Percentiles rank a stretch among this genome's conserved stretches.
Conservation (phyloP, 805 yeast genomes). For the Saccharomycopsis javanensis region DNA sequence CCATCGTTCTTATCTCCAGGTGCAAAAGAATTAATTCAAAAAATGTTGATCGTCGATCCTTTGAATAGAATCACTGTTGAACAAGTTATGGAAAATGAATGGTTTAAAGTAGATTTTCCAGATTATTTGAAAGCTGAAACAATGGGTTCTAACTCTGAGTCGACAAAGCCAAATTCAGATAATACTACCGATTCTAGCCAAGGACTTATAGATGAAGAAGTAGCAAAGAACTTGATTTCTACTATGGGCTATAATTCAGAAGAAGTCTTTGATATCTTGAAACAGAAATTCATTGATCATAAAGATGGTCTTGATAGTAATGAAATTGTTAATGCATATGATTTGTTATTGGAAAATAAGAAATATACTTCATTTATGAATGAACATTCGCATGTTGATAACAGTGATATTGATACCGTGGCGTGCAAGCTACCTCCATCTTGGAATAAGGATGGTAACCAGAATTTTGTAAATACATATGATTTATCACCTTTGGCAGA, state of each 20-base stretch:
- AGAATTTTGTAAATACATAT: constrained; percentile 17
- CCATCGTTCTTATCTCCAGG: constrained; percentile 83
- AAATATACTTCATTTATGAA: constrained; percentile 50
- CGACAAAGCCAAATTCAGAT: constrained; percentile 1
- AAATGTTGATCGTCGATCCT: constrained; percentile 93
- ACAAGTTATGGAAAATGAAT: constrained; percentile 86
- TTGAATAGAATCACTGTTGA: constrained; percentile 85
- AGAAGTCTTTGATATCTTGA: constrained; percentile 66
- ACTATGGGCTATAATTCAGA: constrained; percentile 87
- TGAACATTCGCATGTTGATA: constrained; percentile 26
- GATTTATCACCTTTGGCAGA: constrained; percentile 15
- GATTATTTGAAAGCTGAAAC: constrained; percentile 44
- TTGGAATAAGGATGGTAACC: constrained; percentile 18
- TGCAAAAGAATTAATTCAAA: constrained; percentile 70
- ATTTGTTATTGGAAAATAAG: constrained; percentile 71
- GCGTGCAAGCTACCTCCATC: constrained; percentile 56
- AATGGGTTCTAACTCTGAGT: constrained; percentile 31
- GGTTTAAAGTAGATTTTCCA: constrained; percentile 80
- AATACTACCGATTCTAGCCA: constrained; percentile 4
- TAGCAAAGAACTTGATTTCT: constrained; percentile 60
- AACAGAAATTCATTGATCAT: constrained; percentile 21
- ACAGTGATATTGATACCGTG: constrained; percentile 47
- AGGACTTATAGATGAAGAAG: constrained; percentile 57
- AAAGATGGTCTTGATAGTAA: constrained; percentile 38
- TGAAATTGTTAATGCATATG: constrained; percentile 81